These are phyloP conservation scores for Citrus sp. DNA, from an alignment of 345 rosid species.

Conservation along the genomic window DNA sequence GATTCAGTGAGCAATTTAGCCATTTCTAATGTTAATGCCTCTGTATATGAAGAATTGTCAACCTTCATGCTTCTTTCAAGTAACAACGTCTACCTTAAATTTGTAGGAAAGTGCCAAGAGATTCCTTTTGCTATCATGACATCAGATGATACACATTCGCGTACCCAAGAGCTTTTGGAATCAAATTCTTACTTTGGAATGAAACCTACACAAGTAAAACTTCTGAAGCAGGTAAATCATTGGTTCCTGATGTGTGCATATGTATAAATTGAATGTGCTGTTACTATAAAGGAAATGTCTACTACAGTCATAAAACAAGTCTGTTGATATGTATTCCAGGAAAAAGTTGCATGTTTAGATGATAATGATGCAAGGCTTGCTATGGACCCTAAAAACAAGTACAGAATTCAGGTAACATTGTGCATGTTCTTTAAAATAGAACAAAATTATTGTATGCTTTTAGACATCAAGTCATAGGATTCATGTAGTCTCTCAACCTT, in stretches of 20 bases:
- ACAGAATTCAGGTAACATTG: constrained; percentile 74
- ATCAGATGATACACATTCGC: constrained; percentile 91
- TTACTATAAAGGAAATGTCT: not conserved
- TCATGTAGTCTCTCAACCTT: not conserved
- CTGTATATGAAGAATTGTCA: not conserved
- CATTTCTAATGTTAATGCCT: not conserved
- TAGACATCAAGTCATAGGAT: not conserved
- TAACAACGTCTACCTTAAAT: not conserved
- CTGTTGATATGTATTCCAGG: constrained; percentile 39
- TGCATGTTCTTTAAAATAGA: not conserved
- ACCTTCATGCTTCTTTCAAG: not conserved
- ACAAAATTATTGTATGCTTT: not conserved
- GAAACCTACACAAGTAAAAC: constrained; percentile 79
- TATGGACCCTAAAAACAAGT: constrained; percentile 72
- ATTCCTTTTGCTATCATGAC: constrained; percentile 95
- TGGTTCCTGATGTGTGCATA: not conserved
- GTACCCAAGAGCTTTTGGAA: constrained; percentile 63
- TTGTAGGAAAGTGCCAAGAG: constrained; percentile 52
- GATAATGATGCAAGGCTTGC: constrained; percentile 94
- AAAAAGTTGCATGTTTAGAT: constrained; percentile 96
- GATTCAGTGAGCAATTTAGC: not conserved
- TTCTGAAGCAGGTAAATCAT: constrained; percentile 79
- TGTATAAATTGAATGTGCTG: not conserved
- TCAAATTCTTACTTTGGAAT: constrained; percentile 83
- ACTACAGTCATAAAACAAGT: not conserved